Evolutionary conservation across 148 eudicot genomes (phyloP).

Genomic region (Fallopia convolvulus): DNA sequence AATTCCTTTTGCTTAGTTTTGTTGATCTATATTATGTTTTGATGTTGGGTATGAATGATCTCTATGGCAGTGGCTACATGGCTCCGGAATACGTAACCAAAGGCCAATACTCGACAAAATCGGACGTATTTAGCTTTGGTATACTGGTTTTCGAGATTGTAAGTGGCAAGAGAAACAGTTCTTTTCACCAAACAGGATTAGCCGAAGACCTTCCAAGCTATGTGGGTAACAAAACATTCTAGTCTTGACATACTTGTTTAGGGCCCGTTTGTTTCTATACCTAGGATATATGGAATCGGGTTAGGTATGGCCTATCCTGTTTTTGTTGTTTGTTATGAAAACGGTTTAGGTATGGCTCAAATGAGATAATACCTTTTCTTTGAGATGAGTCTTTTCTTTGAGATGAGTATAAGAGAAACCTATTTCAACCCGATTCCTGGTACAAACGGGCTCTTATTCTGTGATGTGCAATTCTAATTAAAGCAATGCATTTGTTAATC

Average conservation of each 20-base stretch:
- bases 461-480: not conserved
- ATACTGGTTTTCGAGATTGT: constrained; percentile 26
- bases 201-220: constrained; percentile 31
- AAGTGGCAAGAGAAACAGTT: constrained; percentile 23
- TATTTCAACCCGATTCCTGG: too few species aligned
- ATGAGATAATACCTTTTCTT: too few species aligned
- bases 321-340: too few species aligned
- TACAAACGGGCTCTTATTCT: too few species aligned
- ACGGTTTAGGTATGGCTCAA: too few species aligned
- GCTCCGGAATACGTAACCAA: constrained; percentile 33
- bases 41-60: not conserved
- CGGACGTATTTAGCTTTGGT: constrained; percentile 31
- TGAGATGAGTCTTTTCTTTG: too few species aligned
- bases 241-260: not conserved
- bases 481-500: not conserved
- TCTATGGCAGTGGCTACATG: constrained; percentile 24
- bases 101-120: constrained; percentile 26
- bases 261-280: too few species aligned
- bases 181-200: constrained; percentile 18
- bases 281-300: too few species aligned
- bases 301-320: too few species aligned
- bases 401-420: too few species aligned
- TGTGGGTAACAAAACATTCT: constrained; percentile 19
- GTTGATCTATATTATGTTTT: not conserved
- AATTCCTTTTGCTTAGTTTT: not conserved